These are phyloP conservation scores for Pilasporangium apinafurcum DNA, from an alignment of 352 stramenopile genomes.

Conservation along the genomic window DNA sequence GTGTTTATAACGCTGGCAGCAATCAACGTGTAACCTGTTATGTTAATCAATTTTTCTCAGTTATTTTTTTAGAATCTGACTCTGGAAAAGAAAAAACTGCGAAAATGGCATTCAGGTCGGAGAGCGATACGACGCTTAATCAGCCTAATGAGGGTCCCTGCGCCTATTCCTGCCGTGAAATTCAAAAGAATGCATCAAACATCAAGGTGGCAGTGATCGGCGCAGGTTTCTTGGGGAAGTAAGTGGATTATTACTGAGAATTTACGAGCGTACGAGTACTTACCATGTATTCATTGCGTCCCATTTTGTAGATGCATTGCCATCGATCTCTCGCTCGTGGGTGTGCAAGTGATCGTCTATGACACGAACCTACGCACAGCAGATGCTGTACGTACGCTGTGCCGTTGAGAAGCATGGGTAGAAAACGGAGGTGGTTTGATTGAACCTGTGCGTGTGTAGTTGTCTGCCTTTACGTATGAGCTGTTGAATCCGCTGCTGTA, in stretches of 20 bases:
- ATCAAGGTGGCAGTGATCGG: conserved; percentile 49
- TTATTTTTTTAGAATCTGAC: too few relatives aligned
- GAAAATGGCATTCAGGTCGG: too few relatives aligned
- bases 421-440: too few relatives aligned
- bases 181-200: conserved; percentile 4
- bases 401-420: too few relatives aligned
- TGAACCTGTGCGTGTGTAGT: conserved; percentile 9
- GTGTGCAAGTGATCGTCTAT: conserved; percentile 48
- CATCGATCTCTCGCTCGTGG: conserved; percentile 60
- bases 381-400: conserved; percentile 23
- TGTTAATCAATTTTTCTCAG: too few relatives aligned
- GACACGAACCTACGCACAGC: conserved; percentile 41
- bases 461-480: conserved; percentile 53
- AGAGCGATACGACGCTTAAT: too few relatives aligned
- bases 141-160: too few relatives aligned
- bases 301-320: conserved; percentile 35
- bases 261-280: neutral
- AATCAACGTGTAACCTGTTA: too few relatives aligned
- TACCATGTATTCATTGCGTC: neutral
- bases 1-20: too few relatives aligned
- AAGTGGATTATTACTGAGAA: neutral
- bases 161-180: conserved; percentile 15
- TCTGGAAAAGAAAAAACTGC: too few relatives aligned
- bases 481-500: conserved; percentile 63
- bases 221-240: conserved; percentile 57